Conservation (phyloP, 2,329 filamentous ascomycete species). For the Elsinoe fawcettii region DNA sequence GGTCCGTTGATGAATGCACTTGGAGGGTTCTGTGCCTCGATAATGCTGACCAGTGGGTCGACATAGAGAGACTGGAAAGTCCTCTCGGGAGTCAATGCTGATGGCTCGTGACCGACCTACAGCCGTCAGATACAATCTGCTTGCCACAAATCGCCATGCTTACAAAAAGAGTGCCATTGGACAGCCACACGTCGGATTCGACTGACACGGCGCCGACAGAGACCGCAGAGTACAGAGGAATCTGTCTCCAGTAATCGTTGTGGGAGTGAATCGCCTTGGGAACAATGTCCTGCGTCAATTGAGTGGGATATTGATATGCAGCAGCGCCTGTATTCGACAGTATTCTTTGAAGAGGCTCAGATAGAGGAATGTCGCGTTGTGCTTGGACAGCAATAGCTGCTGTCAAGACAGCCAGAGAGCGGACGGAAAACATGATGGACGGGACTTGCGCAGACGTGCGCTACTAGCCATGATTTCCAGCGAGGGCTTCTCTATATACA, state of each 20-base stretch:
- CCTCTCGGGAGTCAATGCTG: conserved; percentile 43
- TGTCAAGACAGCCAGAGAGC: not conserved
- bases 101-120: conserved; percentile 49
- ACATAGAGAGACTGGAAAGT: conserved; percentile 54
- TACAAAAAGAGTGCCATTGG: conserved; percentile 48
- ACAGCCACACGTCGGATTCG: conserved; percentile 56
- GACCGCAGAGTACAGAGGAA: conserved; percentile 46
- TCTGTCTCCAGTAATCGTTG: conserved; percentile 52
- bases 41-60: conserved; percentile 49
- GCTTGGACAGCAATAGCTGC: conserved; percentile 19
- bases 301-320: conserved; percentile 53
- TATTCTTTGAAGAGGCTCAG: conserved; percentile 47
- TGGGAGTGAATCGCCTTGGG: conserved; percentile 51
- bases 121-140: not conserved
- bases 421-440: not conserved
- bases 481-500: not conserved
- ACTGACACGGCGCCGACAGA: conserved; percentile 50
- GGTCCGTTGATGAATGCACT: conserved; percentile 40
- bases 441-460: not conserved
- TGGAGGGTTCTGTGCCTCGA: conserved; percentile 49
- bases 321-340: conserved; percentile 45
- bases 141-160: not conserved
- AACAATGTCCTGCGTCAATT: conserved; percentile 50
- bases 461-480: not conserved
- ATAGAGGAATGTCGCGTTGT: conserved; percentile 33